Base-by-base conservation (phyloP, 371 early-diverging fungal genomes). In the Lichtheimia corymbifera region DNA sequence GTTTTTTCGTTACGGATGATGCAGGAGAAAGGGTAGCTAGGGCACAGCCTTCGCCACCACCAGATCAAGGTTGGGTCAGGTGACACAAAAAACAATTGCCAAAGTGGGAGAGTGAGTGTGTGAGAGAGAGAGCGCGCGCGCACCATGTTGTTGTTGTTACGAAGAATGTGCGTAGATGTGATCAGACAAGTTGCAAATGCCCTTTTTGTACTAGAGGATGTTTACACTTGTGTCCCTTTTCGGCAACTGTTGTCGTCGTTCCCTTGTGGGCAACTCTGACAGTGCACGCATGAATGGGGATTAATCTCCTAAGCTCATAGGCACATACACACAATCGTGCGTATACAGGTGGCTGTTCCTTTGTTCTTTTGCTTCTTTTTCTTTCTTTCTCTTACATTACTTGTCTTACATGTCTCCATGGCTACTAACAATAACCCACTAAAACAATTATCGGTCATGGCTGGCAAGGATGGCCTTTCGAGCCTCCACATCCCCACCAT, bases 371-470 rank as follows among this genome's bases (percentile, higher is more conserved):
- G 40, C 18, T 59, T 30, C 20, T 50, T 49, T 59, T 24, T 59
- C 42, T 30, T 52, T 22, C 60, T 14, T 42, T 25, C 42, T 18
- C 35, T 25, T 22, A 28, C 50, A 17, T 40, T 40, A 18, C 50
- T 30, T 58, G 7, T 60, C 52, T 41, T 52, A 47, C 25, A 22
- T 35, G 47, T 50, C 45, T 41, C 40, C 40, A 58, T 47, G 11
- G 73, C 73, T 72, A 50, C 76, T 49, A 59, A 55, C 18, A 57
- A 66, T 30, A 80, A 72, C n/a, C 78, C 78, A 18, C 55, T 83
- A n/a, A 81, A 73, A 54, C 64, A 74, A 44, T 45, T 83, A 41
- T 74, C 78, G 50, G 74, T 70, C 14, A 75, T 80, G 59, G 72
- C 82, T 12, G 79, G 76, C 47, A 71, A 73, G 50, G 68, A 77